phyloP scores from a whole-genome alignment of 2,329 filamentous ascomycete species.

The Arthroderma sp. region DNA sequence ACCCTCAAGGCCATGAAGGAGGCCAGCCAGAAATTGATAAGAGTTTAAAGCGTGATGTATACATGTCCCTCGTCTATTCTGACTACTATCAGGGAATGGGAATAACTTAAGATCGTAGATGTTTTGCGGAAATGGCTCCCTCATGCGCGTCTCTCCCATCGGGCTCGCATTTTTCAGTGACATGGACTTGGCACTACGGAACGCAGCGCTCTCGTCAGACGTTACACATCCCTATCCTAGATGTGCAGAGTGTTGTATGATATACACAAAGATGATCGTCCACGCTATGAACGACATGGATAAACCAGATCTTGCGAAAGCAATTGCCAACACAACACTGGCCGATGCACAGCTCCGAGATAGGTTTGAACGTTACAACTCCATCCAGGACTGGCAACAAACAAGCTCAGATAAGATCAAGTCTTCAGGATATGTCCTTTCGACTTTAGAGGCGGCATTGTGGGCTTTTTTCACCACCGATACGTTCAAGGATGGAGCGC shows the following conservation, averaged over 20 bases:
- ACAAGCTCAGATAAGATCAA: conserved; percentile 15
- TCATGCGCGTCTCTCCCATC: conserved; percentile 31
- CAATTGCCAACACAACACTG: conserved; percentile 13
- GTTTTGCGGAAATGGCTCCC: conserved; percentile 28
- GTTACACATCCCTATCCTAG: conserved; percentile 28
- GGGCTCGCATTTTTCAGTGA: conserved; percentile 20
- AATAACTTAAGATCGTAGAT: not conserved
- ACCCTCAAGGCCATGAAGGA: conserved; percentile 1
- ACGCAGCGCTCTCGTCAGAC: conserved; percentile 17
- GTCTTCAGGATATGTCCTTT: conserved; percentile 29
- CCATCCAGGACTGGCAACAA: conserved; percentile 17
- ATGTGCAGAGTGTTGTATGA: conserved; percentile 28
- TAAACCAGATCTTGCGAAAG: conserved; percentile 15
- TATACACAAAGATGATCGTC: conserved; percentile 24
- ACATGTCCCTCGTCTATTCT: not conserved
- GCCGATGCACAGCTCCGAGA: conserved; percentile 10
- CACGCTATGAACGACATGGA: conserved; percentile 16
- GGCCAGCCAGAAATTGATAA: conserved; percentile 13
- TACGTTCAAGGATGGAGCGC: conserved; percentile 24
- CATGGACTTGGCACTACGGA: conserved; percentile 13
- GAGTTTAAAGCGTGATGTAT: conserved; percentile 11
- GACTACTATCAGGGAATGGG: not conserved
- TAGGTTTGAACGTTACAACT: conserved; percentile 11
- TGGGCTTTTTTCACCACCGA: conserved; percentile 31
- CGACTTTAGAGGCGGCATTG: conserved; percentile 30